A percentile compares a stretch with the other conserved stretches of the same genome.
phyloP scores from a whole-genome alignment of 768 basidiomycete species.

The Tephrocybe sp. region DNA sequence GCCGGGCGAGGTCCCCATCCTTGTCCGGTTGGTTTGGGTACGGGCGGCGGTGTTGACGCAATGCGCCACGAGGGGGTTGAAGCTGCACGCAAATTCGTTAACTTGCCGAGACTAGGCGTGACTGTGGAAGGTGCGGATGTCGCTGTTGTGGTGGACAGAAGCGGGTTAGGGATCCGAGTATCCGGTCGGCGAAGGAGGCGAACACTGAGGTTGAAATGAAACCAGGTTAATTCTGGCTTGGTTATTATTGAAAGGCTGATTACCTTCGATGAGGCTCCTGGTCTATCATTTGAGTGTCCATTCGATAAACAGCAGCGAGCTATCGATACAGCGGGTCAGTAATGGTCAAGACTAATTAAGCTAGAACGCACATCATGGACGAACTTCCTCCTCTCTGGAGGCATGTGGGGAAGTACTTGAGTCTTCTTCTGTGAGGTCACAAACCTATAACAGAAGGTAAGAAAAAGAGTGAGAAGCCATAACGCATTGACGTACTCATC shows the following conservation, averaged over 20 bases:
- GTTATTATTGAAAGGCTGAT: background rate
- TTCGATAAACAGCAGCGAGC: conserved; percentile 78
- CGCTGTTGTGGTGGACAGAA: conserved; percentile 54
- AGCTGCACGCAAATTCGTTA: conserved; percentile 51
- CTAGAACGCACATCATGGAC: conserved; percentile 63
- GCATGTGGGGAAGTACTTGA: conserved; percentile 82
- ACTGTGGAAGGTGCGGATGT: conserved; percentile 27
- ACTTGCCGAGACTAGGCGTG: conserved; percentile 53
- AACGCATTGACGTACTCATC: conserved; percentile 58
- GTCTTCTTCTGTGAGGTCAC: conserved; percentile 62
- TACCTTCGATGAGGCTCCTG: conserved; percentile 83
- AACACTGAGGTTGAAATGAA: conserved; percentile 50
- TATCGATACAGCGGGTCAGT: conserved; percentile 26
- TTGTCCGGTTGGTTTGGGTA: conserved; percentile 5
- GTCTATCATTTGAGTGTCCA: conserved; percentile 87
- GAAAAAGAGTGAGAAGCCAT: conserved; percentile 10
- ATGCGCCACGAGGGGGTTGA: conserved; percentile 23
- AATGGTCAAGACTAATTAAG: background rate
- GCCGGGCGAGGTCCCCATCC: conserved; percentile 10
- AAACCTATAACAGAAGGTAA: conserved; percentile 46
- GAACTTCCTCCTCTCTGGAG: conserved; percentile 77
- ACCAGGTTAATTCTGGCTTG: background rate
- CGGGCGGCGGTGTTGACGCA: conserved; percentile 7
- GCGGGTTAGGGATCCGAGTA: conserved; percentile 72
- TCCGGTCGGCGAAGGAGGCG: conserved; percentile 83